Conservation (phyloP, 1,139 yeast genomes). For the Geotrichum australiense region DNA sequence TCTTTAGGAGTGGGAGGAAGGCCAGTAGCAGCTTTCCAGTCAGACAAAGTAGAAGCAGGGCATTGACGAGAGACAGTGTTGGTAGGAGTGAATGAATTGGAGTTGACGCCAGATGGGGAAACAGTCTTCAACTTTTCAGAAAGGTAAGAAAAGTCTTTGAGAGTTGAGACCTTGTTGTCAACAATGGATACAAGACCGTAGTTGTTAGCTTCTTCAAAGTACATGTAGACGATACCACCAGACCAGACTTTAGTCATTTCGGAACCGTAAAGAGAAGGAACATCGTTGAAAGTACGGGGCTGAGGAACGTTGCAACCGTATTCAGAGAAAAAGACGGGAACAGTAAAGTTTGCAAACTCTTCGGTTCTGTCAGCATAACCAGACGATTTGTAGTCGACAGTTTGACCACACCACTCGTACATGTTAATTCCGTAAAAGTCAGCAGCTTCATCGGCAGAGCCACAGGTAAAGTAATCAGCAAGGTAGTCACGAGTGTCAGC, state of each 20-base stretch:
- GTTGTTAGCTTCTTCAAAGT: constrained; percentile 74
- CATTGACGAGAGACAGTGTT: constrained; percentile 44
- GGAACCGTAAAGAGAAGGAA: constrained; percentile 39
- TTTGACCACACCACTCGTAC: constrained; percentile 96
- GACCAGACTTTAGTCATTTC: constrained; percentile 77
- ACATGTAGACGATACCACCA: constrained; percentile 93
- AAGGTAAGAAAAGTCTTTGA: constrained; percentile 49
- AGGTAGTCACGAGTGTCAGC: constrained; percentile 58
- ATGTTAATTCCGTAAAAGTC: constrained; percentile 96
- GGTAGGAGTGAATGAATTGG: constrained; percentile 39
- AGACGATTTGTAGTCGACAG: constrained; percentile 56
- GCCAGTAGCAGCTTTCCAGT: constrained; percentile 49
- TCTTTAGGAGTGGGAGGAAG: constrained; percentile 68
- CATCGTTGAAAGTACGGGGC: constrained; percentile 76
- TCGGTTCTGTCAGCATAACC: constrained; percentile 73
- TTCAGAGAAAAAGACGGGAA: constrained; percentile 85
- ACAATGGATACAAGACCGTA: constrained; percentile 62
- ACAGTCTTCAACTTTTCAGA: background rate
- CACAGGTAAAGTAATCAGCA: constrained; percentile 83
- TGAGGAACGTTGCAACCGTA: constrained; percentile 73
- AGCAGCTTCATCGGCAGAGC: constrained; percentile 63
- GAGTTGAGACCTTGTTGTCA: constrained; percentile 45
- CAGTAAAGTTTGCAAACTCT: constrained; percentile 56
- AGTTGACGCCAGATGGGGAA: constrained; percentile 4
- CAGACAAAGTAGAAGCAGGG: constrained; percentile 41